Conservation (phyloP, 805 yeast genomes). For the Lachancea sp. region DNA sequence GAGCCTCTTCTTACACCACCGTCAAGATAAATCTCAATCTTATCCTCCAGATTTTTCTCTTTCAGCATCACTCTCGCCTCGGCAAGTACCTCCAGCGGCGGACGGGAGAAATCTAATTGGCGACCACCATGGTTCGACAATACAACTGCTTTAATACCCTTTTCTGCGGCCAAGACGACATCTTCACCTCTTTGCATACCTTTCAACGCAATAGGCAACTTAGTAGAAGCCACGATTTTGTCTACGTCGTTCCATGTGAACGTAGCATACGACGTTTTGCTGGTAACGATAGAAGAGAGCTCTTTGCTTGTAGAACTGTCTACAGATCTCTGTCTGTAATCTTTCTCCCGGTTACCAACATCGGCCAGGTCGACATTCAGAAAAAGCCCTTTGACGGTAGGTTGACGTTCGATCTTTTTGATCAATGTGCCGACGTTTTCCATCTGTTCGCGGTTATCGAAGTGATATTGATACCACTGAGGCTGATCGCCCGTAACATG, state of each 20-base stretch:
- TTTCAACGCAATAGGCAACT: conserved; percentile 47
- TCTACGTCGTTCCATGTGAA: conserved; percentile 35
- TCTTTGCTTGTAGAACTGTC: conserved; percentile 16
- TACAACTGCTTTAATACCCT: conserved; percentile 57
- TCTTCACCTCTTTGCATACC: conserved; percentile 68
- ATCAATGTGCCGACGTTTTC: conserved; percentile 29
- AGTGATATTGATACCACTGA: conserved; percentile 48
- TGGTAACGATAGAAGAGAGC: conserved; percentile 12
- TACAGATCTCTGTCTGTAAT: conserved; percentile 32
- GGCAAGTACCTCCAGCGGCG: conserved; percentile 56
- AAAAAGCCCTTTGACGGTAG: conserved; percentile 42
- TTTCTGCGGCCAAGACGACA: conserved; percentile 49
- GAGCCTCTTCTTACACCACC: conserved; percentile 77
- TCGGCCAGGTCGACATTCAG: conserved; percentile 53
- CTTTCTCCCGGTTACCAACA: conserved; percentile 49
- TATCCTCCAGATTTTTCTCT: conserved; percentile 37
- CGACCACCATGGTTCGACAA: conserved; percentile 74
- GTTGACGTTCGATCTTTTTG: conserved; percentile 35
- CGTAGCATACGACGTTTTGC: conserved; percentile 8
- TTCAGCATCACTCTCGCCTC: conserved; percentile 45
- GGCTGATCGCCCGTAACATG: conserved; percentile 32
- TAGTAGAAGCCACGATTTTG: conserved; percentile 30
- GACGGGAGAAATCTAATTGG: conserved; percentile 55
- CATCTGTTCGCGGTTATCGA: conserved; percentile 35
- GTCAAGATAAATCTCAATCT: conserved; percentile 60